phyloP scores from a whole-genome alignment of 2,329 filamentous ascomycete species.

The Pseudogymnoascus pannorum region DNA sequence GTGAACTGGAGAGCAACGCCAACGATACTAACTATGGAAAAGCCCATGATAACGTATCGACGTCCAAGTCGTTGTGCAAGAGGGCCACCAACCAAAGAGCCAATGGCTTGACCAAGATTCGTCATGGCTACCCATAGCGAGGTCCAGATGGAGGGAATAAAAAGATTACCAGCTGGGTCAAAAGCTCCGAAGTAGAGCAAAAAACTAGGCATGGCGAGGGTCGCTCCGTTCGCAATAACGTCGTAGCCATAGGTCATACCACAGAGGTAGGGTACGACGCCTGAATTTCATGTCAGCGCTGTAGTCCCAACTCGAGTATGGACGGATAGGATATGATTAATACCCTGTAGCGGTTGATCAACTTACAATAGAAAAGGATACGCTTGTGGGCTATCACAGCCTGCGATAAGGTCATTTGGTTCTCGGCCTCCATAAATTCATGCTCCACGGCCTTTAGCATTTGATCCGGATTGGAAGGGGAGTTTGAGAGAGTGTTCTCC shows the following conservation, averaged over 20 bases:
- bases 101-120: constrained; percentile 15
- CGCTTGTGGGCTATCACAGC: not conserved
- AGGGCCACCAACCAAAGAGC: constrained; percentile 15
- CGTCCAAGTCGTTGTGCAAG: constrained; percentile 16
- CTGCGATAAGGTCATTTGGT: not conserved
- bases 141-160: constrained; percentile 19
- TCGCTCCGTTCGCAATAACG: constrained; percentile 17
- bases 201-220: constrained; percentile 18
- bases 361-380: not conserved
- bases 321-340: not conserved
- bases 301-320: not conserved
- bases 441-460: not conserved
- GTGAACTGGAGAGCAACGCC: constrained; percentile 16
- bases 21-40: constrained; percentile 13
- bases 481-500: not conserved
- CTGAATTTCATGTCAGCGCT: not conserved
- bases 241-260: constrained; percentile 17
- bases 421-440: not conserved
- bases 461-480: not conserved
- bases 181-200: constrained; percentile 16
- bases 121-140: constrained; percentile 19
- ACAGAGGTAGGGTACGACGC: constrained; percentile 7
- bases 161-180: constrained; percentile 18
- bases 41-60: constrained; percentile 15
- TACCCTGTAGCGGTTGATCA: not conserved